A percentile compares a stretch with the other conserved stretches of the same genome.
Evolutionary conservation across 306 rosid species (phyloP).

Genomic region (Cyamopsis tetragonoloba): DNA sequence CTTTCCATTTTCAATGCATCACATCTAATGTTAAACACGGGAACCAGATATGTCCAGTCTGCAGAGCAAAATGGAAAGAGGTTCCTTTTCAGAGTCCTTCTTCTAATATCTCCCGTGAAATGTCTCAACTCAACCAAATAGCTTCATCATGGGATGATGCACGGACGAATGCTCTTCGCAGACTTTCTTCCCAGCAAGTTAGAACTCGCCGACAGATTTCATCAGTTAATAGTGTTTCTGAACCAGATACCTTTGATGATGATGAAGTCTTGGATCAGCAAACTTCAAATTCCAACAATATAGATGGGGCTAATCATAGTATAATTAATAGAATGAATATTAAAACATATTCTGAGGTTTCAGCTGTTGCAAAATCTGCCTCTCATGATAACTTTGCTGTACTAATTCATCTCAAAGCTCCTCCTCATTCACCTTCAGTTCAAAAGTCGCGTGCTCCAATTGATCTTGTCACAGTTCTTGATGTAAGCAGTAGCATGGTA

Average conservation of each 20-base stretch:
- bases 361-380: slow-evolving; percentile 59
- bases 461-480: slow-evolving; percentile 93
- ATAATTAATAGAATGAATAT: slow-evolving; percentile 45
- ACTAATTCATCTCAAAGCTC: slow-evolving; percentile 80
- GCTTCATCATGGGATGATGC: slow-evolving; percentile 42
- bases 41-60: slow-evolving; percentile 79
- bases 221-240: slow-evolving; percentile 42
- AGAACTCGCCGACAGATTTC: slow-evolving; percentile 37
- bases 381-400: slow-evolving; percentile 62
- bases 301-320: slow-evolving; percentile 30
- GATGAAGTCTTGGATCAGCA: slow-evolving; percentile 67
- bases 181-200: slow-evolving; percentile 49
- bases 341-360: slow-evolving; percentile 70
- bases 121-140: slow-evolving; percentile 40
- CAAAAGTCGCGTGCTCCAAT: slow-evolving; percentile 62
- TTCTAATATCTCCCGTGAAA: slow-evolving; percentile 44
- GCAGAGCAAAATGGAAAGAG: slow-evolving; percentile 96
- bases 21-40: slow-evolving; percentile 91
- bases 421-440: slow-evolving; percentile 32
- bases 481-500: slow-evolving; percentile 96
- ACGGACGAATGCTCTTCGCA: slow-evolving; percentile 45
- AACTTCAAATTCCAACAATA: slow-evolving; percentile 22
- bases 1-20: slow-evolving; percentile 94
- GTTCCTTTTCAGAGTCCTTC: slow-evolving; percentile 65
- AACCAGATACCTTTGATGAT: slow-evolving; percentile 69